Percentiles rank a stretch among this genome's conserved stretches.
These are phyloP conservation scores for Pulveroboletus sp. DNA, from an alignment of 768 basidiomycete species.

Conservation along the genomic window DNA sequence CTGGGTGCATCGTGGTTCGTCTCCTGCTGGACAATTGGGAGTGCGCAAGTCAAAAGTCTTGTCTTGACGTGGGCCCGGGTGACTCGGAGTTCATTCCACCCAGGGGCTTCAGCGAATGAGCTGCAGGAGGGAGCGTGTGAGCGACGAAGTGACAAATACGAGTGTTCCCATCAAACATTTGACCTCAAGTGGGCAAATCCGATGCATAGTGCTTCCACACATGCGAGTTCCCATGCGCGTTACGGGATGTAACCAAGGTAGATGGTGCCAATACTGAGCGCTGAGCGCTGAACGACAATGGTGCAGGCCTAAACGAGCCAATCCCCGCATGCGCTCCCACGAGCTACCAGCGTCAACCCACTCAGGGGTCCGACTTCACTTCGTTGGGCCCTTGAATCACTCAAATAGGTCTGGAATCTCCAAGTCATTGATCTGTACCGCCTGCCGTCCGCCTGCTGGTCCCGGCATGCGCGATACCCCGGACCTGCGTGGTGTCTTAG, in stretches of 20 bases:
- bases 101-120: constrained; percentile 6
- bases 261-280: too few species aligned
- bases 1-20: constrained; percentile 27
- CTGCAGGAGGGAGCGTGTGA: constrained; percentile 19
- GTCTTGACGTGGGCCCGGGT: constrained; percentile 8
- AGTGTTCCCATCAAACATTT: not conserved
- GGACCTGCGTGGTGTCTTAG: constrained; percentile 28
- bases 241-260: constrained; percentile 1
- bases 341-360: constrained; percentile 25
- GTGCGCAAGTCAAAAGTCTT: not conserved
- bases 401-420: constrained; percentile 29
- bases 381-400: constrained; percentile 22
- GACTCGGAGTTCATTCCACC: constrained; percentile 16
- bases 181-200: constrained; percentile 8
- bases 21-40: constrained; percentile 6
- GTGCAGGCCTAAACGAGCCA: constrained; percentile 2
- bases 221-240: constrained; percentile 4
- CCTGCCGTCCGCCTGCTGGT: constrained; percentile 31
- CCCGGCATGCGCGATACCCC: constrained; percentile 27
- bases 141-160: constrained; percentile 19
- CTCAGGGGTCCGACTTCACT: constrained; percentile 28
- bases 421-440: constrained; percentile 28
- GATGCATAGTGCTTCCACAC: constrained; percentile 6
- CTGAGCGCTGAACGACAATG: not conserved
- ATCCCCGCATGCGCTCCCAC: constrained; percentile 22